Evolutionary conservation across 2,329 filamentous ascomycete genomes (phyloP).

Genomic region (Trichoderma sp.): DNA sequence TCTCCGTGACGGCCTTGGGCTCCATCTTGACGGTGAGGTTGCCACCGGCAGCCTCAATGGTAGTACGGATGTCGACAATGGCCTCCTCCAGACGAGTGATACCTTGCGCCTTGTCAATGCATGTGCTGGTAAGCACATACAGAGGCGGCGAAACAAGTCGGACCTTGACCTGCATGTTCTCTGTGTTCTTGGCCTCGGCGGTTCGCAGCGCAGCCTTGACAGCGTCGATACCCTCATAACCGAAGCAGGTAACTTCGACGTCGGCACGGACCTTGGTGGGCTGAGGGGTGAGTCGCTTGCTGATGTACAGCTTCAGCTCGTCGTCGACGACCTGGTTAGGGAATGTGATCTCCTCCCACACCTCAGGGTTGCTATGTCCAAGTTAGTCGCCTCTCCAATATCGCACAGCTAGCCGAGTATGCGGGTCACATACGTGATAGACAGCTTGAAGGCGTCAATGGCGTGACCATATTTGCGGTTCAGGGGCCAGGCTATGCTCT

Average conservation of each 20-base stretch:
- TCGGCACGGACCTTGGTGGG: constrained; percentile 99
- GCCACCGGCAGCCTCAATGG: constrained; percentile 78
- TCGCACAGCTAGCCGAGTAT: background rate
- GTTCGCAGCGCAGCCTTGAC: constrained; percentile 91
- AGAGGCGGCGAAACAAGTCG: constrained; percentile 96
- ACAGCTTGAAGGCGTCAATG: constrained; percentile 98
- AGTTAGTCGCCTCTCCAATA: constrained; percentile 30
- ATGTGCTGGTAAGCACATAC: constrained; percentile 94
- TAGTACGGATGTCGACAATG: constrained; percentile 82
- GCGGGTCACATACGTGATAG: constrained; percentile 75
- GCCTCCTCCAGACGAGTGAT: constrained; percentile 85
- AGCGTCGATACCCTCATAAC: constrained; percentile 97
- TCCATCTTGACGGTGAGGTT: constrained; percentile 94
- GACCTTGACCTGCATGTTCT: constrained; percentile 94
- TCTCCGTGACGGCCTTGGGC: constrained; percentile 98
- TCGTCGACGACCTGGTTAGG: constrained; percentile 82
- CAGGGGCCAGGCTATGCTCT: constrained; percentile 93
- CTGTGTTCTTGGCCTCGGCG: constrained; percentile 90
- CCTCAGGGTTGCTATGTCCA: constrained; percentile 77
- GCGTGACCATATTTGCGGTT: constrained; percentile 98
- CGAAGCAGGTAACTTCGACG: constrained; percentile 93
- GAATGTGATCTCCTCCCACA: constrained; percentile 93
- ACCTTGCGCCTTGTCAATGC: constrained; percentile 86
- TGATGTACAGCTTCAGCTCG: constrained; percentile 92
- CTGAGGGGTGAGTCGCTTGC: constrained; percentile 94